Base-by-base conservation (phyloP, 345 rosid species). In the Citropsis articulata region DNA sequence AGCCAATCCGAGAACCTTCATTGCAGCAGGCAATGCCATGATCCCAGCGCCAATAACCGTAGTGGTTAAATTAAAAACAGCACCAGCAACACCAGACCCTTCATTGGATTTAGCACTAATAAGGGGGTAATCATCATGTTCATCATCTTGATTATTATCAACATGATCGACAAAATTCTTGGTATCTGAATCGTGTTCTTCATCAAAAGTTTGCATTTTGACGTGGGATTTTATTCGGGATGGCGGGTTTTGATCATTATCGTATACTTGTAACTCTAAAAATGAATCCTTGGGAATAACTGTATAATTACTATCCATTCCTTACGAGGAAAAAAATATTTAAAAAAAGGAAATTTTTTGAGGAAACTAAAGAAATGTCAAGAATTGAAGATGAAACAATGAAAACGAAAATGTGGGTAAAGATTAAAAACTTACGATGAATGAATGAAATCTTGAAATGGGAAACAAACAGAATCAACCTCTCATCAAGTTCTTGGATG, bases 21-120 rank as follows among this genome's bases (percentile, higher is more conserved):
- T 90, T 13, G 97, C 89, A 27, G 99, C 98, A 4, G 99, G 99
- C 81, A 96, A 87, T 80, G 99, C 98, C 99, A 96, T 96, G 73
- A 96, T 94, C 71, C 99, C 99, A 22, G 99, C 99, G 19, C 99
- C 99, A 76, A 96, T 90, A 77, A 96, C 84, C 0, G 99, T 72
- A 5, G 99, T 96, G 65, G 99, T 84, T 68, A 96, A 95, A 66
- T 96, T 96, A 61, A 94, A 96, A 75, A 96, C 98, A 2, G 98
- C 98, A 12, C 99, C 99, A 53, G 84, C 79, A 61, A 91, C 48
- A 8, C 91, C 93, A 76, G 98, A 90, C 65, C 90, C 92, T 28
- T 78, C 53, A 72, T 56, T 42, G 7, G 86, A 42, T 81, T 83
- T 85, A 9, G 71, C 83, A 33, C 30, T 55, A 42, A 77, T 78